Evolutionary conservation across 1,139 yeast genomes (phyloP).

Genomic region (Blastobotrys capitulatus): DNA sequence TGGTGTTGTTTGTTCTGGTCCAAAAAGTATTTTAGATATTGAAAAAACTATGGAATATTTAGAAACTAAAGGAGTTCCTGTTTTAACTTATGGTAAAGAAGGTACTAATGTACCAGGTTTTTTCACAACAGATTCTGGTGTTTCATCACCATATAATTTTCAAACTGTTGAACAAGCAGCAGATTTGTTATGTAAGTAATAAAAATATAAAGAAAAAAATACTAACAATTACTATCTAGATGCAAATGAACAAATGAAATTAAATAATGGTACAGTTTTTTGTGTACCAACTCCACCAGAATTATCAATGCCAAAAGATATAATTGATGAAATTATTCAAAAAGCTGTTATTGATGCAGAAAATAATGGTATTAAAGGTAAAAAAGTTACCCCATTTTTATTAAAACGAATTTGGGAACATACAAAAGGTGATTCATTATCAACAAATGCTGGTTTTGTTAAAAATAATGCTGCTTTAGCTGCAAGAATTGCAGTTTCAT

Average conservation of each 20-base stretch:
- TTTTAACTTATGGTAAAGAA: constrained; percentile 41
- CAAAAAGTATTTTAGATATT: constrained; percentile 79
- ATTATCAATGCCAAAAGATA: constrained; percentile 50
- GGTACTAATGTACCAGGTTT: constrained; percentile 77
- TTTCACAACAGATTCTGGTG: constrained; percentile 72
- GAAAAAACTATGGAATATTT: constrained; percentile 76
- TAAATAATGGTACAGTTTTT: constrained; percentile 65
- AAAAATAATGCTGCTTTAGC: constrained; percentile 70
- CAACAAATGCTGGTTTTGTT: constrained; percentile 70
- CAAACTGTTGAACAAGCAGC: constrained; percentile 55
- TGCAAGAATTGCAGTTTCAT: constrained; percentile 55
- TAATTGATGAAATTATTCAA: constrained; percentile 52
- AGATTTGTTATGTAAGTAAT: constrained; percentile 42
- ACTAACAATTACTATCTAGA: constrained; percentile 16
- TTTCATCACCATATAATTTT: constrained; percentile 63
- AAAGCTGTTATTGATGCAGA: constrained; percentile 56
- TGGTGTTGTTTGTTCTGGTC: constrained; percentile 88
- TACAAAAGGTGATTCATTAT: constrained; percentile 66
- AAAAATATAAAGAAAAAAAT: not conserved
- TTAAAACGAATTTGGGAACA: constrained; percentile 57
- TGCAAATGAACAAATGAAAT: constrained; percentile 47
- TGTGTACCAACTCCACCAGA: constrained; percentile 79
- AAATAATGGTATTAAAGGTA: constrained; percentile 54
- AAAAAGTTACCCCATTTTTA: constrained; percentile 73
- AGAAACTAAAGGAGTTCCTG: constrained; percentile 77